phyloP scores from a whole-genome alignment of 1,284 basidiomycete species.

The Phaffia rhodozyma region DNA sequence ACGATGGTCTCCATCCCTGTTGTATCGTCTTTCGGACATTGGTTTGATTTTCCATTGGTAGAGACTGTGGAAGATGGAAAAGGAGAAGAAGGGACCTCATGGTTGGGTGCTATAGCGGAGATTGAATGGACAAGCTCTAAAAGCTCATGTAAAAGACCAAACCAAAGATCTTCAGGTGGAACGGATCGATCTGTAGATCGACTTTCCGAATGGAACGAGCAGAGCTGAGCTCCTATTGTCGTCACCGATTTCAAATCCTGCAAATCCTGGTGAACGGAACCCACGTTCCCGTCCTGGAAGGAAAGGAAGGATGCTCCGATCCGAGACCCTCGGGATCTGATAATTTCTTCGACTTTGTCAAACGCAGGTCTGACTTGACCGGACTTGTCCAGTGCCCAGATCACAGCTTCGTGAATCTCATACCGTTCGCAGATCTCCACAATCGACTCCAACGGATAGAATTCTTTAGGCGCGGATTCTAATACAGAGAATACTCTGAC shows the following conservation, averaged over 20 bases:
- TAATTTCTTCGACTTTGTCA: conserved; percentile 50
- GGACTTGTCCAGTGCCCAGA: conserved; percentile 65
- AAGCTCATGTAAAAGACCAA: conserved; percentile 65
- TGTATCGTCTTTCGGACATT: conserved; percentile 22
- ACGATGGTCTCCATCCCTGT: conserved; percentile 21
- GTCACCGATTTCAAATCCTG: conserved; percentile 40
- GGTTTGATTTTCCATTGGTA: conserved; percentile 10
- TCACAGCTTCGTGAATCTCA: conserved; percentile 57
- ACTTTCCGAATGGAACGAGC: conserved; percentile 48
- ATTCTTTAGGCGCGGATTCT: conserved; percentile 44
- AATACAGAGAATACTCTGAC: conserved; percentile 55
- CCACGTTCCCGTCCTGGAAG: conserved; percentile 24
- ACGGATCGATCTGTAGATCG: conserved; percentile 32
- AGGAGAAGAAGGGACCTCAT: conserved; percentile 19
- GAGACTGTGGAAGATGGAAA: not conserved
- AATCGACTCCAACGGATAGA: conserved; percentile 51
- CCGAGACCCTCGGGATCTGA: conserved; percentile 45
- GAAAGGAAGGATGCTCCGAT: conserved; percentile 41
- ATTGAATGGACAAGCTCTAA: conserved; percentile 65
- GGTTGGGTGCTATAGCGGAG: conserved; percentile 39
- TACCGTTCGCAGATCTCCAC: conserved; percentile 53
- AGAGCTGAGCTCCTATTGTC: conserved; percentile 52
- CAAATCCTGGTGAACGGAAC: conserved; percentile 38
- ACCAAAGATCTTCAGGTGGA: conserved; percentile 80
- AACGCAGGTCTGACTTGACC: conserved; percentile 57